A percentile compares a stretch with the other conserved stretches of the same genome.
phyloP scores from a whole-genome alignment of 345 rosid genomes.

The Lenwebbia sp. region DNA sequence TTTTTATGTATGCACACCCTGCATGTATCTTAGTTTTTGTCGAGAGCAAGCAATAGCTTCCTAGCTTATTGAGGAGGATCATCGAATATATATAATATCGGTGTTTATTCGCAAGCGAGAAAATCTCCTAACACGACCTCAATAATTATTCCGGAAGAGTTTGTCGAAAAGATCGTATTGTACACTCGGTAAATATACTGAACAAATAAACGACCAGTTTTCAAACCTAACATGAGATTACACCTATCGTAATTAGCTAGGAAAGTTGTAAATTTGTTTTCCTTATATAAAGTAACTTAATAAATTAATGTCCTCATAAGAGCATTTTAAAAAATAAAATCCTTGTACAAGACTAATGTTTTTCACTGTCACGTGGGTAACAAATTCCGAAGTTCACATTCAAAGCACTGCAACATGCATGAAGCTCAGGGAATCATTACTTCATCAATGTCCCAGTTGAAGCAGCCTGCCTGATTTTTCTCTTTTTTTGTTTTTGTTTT shows the following conservation, averaged over 20 bases:
- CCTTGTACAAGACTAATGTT: background rate
- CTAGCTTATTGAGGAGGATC: background rate
- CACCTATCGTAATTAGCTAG: background rate
- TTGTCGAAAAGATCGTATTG: background rate
- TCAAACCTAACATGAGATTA: background rate
- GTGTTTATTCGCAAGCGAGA: background rate
- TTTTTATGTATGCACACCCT: background rate
- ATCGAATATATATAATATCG: background rate
- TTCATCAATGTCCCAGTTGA: background rate
- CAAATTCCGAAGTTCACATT: background rate
- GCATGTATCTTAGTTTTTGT: background rate
- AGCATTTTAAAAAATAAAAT: background rate
- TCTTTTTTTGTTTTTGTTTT: background rate
- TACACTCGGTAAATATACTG: background rate
- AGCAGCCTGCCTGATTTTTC: background rate
- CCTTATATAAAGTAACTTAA: background rate
- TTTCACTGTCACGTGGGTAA: background rate
- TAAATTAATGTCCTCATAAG: background rate
- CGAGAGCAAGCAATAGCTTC: background rate
- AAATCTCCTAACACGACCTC: background rate
- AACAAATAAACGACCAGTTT: background rate
- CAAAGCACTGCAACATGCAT: background rate
- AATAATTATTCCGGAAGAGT: background rate
- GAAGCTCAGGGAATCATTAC: background rate
- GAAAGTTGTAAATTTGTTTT: background rate